A percentile compares a stretch with the other conserved stretches of the same genome.
Evolutionary conservation across 345 rosid species (phyloP).

Genomic region (Turnera subulata): DNA sequence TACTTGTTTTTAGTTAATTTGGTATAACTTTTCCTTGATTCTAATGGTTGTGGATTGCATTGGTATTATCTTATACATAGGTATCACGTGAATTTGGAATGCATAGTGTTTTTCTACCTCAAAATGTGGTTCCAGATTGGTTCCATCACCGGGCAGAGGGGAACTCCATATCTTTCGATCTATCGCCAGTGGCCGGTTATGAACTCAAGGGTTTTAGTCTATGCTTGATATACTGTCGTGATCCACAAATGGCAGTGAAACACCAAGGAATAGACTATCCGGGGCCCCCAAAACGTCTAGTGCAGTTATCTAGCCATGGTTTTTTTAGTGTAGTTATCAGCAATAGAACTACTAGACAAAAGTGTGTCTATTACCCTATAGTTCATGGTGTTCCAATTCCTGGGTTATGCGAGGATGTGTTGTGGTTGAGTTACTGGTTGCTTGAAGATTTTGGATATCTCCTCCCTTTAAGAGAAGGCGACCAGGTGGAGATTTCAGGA

Average conservation of each 20-base stretch:
- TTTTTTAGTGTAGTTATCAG: no score
- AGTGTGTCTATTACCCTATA: not conserved
- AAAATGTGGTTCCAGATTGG: not conserved
- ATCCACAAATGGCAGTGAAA: not conserved
- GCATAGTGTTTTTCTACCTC: not conserved
- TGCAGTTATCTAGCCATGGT: no score
- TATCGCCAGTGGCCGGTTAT: not conserved
- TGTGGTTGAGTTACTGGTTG: not conserved
- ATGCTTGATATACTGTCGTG: not conserved
- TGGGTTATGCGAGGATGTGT: not conserved
- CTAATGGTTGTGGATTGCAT: no score
- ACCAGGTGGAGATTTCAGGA: not conserved
- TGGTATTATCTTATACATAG: not conserved
- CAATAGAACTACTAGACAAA: not conserved
- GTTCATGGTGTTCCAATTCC: not conserved
- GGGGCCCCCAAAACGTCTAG: no score
- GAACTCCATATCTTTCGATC: not conserved
- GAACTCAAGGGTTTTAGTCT: not conserved
- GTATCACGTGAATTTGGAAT: not conserved
- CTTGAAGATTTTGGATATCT: no score
- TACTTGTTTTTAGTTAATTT: not conserved
- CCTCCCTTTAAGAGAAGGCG: not conserved
- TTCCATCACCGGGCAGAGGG: not conserved
- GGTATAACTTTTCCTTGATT: not conserved
- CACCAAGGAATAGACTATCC: not conserved